Percentiles rank a stretch among this genome's conserved stretches.
phyloP scores from a whole-genome alignment of 1,139 yeast species.

The Zygosaccharomyces sapae region DNA sequence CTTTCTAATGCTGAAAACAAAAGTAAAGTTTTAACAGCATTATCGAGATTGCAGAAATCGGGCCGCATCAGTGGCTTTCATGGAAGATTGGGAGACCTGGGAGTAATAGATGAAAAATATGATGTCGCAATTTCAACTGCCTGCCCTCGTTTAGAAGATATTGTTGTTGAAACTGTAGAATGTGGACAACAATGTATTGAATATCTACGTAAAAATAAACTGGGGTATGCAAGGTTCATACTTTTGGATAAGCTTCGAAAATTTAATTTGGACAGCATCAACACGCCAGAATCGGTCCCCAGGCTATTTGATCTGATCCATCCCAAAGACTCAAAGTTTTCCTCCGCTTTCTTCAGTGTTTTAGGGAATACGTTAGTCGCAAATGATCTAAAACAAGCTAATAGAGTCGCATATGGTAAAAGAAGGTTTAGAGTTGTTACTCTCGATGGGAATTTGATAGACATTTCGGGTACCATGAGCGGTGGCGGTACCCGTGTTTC shows the following conservation, averaged over 20 bases:
- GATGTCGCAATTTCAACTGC: constrained; percentile 96
- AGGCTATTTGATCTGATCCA: constrained; percentile 78
- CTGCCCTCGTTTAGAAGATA: constrained; percentile 83
- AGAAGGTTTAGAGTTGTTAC: constrained; percentile 87
- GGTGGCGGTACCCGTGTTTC: constrained; percentile 86
- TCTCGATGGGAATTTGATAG: constrained; percentile 88
- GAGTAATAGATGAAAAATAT: constrained; percentile 77
- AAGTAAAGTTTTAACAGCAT: constrained; percentile 66
- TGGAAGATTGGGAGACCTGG: constrained; percentile 89
- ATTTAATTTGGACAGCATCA: constrained; percentile 54
- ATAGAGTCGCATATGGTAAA: constrained; percentile 84
- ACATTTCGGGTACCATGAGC: constrained; percentile 93
- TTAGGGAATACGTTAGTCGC: constrained; percentile 87
- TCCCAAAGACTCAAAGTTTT: constrained; percentile 62
- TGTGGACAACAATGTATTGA: constrained; percentile 91
- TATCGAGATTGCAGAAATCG: constrained; percentile 64
- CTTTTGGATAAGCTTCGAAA: constrained; percentile 69
- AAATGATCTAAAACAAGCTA: constrained; percentile 70
- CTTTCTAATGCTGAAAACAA: constrained; percentile 60
- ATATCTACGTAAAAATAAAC: constrained; percentile 71
- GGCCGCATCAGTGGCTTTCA: constrained; percentile 84
- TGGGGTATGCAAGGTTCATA: constrained; percentile 89
- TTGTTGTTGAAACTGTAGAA: constrained; percentile 92
- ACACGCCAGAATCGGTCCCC: constrained; percentile 73
- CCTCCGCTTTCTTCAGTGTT: constrained; percentile 87